Percentiles rank a stretch among this genome's conserved stretches.
Conservation (phyloP, 2,329 filamentous ascomycete genomes). For the Epicoccum sorghinum region DNA sequence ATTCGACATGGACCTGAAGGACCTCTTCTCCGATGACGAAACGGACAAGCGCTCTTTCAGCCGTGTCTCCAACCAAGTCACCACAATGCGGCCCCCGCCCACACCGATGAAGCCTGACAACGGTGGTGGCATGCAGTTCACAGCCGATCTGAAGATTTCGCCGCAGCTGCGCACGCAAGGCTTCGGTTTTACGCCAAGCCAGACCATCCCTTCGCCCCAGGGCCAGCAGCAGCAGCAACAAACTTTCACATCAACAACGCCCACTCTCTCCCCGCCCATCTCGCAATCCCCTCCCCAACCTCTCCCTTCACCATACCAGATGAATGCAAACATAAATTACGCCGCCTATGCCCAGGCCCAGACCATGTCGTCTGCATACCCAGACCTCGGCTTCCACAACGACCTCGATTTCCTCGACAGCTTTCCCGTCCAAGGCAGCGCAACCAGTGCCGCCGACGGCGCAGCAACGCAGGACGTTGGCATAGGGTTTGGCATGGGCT, state of each 20-base stretch:
- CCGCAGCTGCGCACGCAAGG: constrained; percentile 43
- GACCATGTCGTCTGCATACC: constrained; percentile 35
- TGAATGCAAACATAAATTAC: constrained; percentile 38
- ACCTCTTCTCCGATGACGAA: constrained; percentile 48
- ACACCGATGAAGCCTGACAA: constrained; percentile 35
- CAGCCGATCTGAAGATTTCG: constrained; percentile 40
- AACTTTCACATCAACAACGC: constrained; percentile 23
- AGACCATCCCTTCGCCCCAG: constrained; percentile 9
- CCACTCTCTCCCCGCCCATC: constrained; percentile 30
- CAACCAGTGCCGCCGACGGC: neutral
- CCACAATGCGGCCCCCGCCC: constrained; percentile 40
- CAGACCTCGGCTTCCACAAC: constrained; percentile 47
- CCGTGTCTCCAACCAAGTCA: constrained; percentile 45
- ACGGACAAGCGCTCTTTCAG: constrained; percentile 48
- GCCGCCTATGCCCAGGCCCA: constrained; percentile 39
- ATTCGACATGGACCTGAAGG: constrained; percentile 59
- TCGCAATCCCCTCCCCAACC: constrained; percentile 22
- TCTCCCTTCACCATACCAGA: constrained; percentile 36
- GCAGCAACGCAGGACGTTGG: constrained; percentile 66
- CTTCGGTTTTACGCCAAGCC: constrained; percentile 12
- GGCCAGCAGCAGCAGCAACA: constrained; percentile 26
- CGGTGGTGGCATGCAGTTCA: constrained; percentile 27
- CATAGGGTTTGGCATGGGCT: constrained; percentile 60
- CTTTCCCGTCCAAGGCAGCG: constrained; percentile 46
- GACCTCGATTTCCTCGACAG: constrained; percentile 63